phyloP scores from a whole-genome alignment of 345 rosid species.

The Citrus cavaleriei region DNA sequence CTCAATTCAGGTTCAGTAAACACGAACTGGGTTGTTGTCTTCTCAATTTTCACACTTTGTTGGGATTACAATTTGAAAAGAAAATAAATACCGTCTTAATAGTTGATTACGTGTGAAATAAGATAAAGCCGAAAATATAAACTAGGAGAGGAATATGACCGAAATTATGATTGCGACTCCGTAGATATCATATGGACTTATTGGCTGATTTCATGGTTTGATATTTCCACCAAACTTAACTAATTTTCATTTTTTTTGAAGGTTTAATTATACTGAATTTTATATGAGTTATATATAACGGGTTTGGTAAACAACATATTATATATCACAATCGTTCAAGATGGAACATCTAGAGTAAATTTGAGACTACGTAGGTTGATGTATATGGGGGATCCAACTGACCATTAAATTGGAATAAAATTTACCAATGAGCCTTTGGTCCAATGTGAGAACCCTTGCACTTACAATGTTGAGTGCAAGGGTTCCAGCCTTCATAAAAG shows the following conservation, averaged over 20 bases:
- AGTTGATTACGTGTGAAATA: not conserved
- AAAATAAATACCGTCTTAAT: too few species aligned
- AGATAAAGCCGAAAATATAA: not conserved
- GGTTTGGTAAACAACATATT: not conserved
- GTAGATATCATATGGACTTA: not conserved
- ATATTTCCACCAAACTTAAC: not conserved
- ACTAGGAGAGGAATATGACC: not conserved
- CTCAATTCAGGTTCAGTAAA: too few species aligned
- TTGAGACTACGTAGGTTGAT: too few species aligned
- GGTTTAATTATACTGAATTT: too few species aligned
- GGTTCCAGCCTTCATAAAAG: fast-evolving
- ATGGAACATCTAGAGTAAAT: too few species aligned
- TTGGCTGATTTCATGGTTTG: not conserved
- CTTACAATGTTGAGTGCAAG: fast-evolving
- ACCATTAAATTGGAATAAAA: too few species aligned
- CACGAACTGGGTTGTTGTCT: not conserved
- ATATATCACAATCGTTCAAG: too few species aligned
- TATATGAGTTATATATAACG: not conserved
- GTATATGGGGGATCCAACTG: too few species aligned
- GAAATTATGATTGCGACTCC: not conserved
- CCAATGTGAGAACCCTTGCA: fast-evolving
- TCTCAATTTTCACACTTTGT: too few species aligned
- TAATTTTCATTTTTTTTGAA: too few species aligned
- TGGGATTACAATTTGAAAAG: too few species aligned
- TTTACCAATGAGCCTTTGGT: too few species aligned